Evolutionary conservation across 331 rosid species (phyloP).

Genomic region (Acacia pycnantha): DNA sequence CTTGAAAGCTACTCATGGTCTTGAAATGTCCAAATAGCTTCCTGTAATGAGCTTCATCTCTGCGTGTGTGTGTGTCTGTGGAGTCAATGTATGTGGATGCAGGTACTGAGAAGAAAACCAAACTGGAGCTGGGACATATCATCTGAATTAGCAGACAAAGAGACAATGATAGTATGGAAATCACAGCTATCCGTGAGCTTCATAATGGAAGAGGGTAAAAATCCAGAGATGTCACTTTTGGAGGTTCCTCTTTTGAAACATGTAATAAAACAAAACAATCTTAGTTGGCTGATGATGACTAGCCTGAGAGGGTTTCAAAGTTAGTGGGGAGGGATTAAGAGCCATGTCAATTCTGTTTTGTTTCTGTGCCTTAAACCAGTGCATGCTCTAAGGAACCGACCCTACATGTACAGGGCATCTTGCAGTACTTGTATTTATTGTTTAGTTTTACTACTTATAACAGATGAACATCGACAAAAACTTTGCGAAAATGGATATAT

Average conservation of each 20-base stretch:
- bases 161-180: slow-evolving; percentile 29
- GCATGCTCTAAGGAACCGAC: slow-evolving; percentile 6
- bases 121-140: neutral
- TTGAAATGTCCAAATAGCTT: slow-evolving; percentile 32
- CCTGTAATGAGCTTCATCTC: slow-evolving; percentile 20
- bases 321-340: neutral
- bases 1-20: slow-evolving; percentile 1
- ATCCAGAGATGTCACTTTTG: neutral
- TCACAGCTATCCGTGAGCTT: slow-evolving; percentile 22
- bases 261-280: slow-evolving; percentile 17
- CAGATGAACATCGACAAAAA: slow-evolving; percentile 23
- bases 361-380: slow-evolving; percentile 16
- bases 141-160: slow-evolving; percentile 3
- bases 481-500: slow-evolving; percentile 18
- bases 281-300: slow-evolving; percentile 42
- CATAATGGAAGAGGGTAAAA: slow-evolving; percentile 23
- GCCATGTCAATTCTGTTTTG: slow-evolving; percentile 36
- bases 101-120: slow-evolving; percentile 33
- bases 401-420: slow-evolving; percentile 14
- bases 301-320: slow-evolving; percentile 32
- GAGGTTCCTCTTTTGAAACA: slow-evolving; percentile 14
- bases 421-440: neutral
- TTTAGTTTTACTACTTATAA: slow-evolving; percentile 17
- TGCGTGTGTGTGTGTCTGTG: neutral
- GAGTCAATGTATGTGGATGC: slow-evolving; percentile 14